A percentile compares a stretch with the other conserved stretches of the same genome.
Conservation (phyloP, 768 basidiomycete genomes). For the Nevesoporus exiguus region DNA sequence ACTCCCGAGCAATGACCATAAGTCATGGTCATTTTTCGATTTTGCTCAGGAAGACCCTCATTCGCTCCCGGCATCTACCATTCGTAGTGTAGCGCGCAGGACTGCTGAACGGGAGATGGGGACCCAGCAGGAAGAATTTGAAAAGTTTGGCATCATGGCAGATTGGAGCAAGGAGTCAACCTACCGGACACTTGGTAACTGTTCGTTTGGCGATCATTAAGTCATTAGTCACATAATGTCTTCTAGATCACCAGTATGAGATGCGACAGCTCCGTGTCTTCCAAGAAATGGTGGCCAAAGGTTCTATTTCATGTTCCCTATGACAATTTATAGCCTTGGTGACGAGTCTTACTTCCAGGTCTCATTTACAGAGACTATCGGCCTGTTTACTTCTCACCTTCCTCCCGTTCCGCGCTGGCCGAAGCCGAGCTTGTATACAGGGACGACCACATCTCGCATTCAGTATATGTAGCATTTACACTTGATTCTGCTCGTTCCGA, state of each 20-base stretch:
- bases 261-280: conserved; percentile 85
- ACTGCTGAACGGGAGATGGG: conserved; percentile 74
- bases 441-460: conserved; percentile 84
- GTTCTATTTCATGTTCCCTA: conserved; percentile 32
- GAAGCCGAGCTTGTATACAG: conserved; percentile 92
- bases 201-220: neutral
- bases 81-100: conserved; percentile 66
- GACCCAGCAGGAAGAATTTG: conserved; percentile 76
- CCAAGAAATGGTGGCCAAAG: conserved; percentile 82
- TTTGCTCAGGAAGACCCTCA: conserved; percentile 50
- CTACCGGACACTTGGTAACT: conserved; percentile 81
- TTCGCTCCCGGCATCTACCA: conserved; percentile 50
- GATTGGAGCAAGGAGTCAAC: conserved; percentile 73
- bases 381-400: conserved; percentile 94
- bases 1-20: neutral
- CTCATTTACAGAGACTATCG: conserved; percentile 83
- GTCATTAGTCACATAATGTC: neutral
- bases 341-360: conserved; percentile 38
- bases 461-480: conserved; percentile 80
- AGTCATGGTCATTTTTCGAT: neutral
- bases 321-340: neutral
- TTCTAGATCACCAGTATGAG: conserved; percentile 79
- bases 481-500: conserved; percentile 38
- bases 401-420: conserved; percentile 88
- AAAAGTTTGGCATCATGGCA: conserved; percentile 85